Evolutionary conservation across 2,329 filamentous ascomycete species (phyloP), one percentile per base, ranked within the genome.

Genomic region (Chaetomiaceae sp.): DNA sequence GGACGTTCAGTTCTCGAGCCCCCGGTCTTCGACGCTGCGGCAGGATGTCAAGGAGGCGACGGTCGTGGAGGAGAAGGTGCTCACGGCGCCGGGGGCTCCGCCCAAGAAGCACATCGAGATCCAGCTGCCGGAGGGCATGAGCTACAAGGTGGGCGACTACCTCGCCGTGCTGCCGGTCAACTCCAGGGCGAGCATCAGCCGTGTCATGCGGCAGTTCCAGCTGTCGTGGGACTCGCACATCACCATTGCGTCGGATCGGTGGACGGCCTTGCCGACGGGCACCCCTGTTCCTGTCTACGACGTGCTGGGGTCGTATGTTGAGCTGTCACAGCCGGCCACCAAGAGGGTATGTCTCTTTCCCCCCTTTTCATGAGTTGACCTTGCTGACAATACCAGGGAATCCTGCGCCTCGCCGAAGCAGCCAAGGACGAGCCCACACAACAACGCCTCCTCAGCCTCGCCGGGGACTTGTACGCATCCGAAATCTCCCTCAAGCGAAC

Each of bases 131-230:
- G 78, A 75, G 0, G 80, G 78, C 47, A 76, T 82, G 74, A 77
- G 75, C 0, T 92, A 91, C 69, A 77, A 79, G 36, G 80, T 85
- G 2, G 89, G 88, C 14, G 88, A 92, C 64, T 92, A 94, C 65
- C 77, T 92, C 0, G 85, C 86, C 0, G 75, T 91, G 2, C 72
- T 91, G 1, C 88, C 88, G 0, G 70, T 88, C 27, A 92, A 92
- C 65, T 82, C 83, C 1, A 75, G 75, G 42, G 70, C 77, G 27
- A 82, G 74, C 9, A 79, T 91, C 3, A 75, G 77, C 4, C 77
- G 86, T 8, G 85, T 81, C 0, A 81, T 90, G 69, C 73, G 78
- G 17, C 75, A 78, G 19, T 91, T 91, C 65, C 72, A 78, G 1
- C 70, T 92, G 0, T 78, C 85, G 0, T 87, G 84, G 81, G 87